These are phyloP conservation scores for Thermochaetoides thermophila DNA, from an alignment of 495 filamentous ascomycete genomes.

Conservation along the genomic window DNA sequence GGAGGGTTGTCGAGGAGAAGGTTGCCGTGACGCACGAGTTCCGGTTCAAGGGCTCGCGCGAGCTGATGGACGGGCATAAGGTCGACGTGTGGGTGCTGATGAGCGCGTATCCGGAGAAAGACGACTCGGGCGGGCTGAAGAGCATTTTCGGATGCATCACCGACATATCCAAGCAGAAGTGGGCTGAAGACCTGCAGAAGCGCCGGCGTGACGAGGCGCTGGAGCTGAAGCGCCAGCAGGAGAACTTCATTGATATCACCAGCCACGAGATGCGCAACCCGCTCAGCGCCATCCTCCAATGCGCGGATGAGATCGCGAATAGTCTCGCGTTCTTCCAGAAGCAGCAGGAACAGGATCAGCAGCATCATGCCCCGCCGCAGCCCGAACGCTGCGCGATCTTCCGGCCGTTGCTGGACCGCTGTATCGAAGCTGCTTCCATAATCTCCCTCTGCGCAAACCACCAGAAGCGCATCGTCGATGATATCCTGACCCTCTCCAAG, in stretches of 20 bases:
- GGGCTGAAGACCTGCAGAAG: slow-evolving; percentile 49
- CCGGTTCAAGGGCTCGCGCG: slow-evolving; percentile 48
- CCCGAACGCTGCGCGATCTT: slow-evolving; percentile 7
- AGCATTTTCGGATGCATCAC: slow-evolving; percentile 54
- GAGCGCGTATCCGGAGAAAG: slow-evolving; percentile 52
- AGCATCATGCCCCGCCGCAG: slow-evolving; percentile 3
- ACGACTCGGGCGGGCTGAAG: slow-evolving; percentile 41
- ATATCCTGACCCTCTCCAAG: slow-evolving; percentile 72
- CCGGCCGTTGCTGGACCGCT: slow-evolving; percentile 39
- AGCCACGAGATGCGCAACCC: slow-evolving; percentile 84
- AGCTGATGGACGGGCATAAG: slow-evolving; percentile 39
- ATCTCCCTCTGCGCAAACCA: slow-evolving; percentile 72
- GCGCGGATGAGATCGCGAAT: slow-evolving; percentile 62
- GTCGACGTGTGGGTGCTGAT: slow-evolving; percentile 58
- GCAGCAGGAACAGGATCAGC: slow-evolving; percentile 15
- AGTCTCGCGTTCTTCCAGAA: slow-evolving; percentile 34
- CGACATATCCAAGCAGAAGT: slow-evolving; percentile 42
- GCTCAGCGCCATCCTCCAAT: slow-evolving; percentile 66
- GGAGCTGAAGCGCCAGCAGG: slow-evolving; percentile 51
- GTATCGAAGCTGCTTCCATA: slow-evolving; percentile 64
- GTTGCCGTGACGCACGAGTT: slow-evolving; percentile 48
- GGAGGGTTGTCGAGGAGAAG: slow-evolving; percentile 38
- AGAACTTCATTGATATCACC: slow-evolving; percentile 83
- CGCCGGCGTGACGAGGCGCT: slow-evolving; percentile 46
- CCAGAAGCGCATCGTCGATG: slow-evolving; percentile 66